These are phyloP conservation scores for Backusella australiensis DNA, from an alignment of 192 early-diverging fungal genomes.

Conservation along the genomic window DNA sequence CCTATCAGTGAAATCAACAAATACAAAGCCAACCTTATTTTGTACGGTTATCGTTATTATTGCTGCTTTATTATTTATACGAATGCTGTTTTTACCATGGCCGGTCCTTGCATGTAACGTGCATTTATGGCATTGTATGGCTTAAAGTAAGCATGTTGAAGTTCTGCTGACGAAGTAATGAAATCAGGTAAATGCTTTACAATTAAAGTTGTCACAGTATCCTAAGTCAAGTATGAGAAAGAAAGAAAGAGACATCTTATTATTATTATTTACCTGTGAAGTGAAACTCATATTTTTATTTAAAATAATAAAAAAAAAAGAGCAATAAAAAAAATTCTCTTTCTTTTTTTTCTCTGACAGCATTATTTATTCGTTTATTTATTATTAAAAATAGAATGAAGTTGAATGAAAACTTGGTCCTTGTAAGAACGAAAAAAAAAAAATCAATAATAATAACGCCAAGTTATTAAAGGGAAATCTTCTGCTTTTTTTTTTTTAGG, in stretches of 20 bases:
- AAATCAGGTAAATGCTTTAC: conserved; percentile 21
- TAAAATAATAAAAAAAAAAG: background rate
- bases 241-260: no score
- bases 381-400: conserved; percentile 13
- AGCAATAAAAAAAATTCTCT: conserved; percentile 8
- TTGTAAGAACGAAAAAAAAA: conserved; percentile 20
- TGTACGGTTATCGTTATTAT: background rate
- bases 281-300: conserved; percentile 4
- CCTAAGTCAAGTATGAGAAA: background rate
- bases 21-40: conserved; percentile 35
- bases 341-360: background rate
- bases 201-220: conserved; percentile 17
- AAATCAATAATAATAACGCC: background rate
- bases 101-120: conserved; percentile 13
- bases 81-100: conserved; percentile 16
- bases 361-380: background rate
- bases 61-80: background rate
- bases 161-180: background rate
- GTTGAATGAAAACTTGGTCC: conserved; percentile 30
- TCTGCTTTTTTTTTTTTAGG: conserved; percentile 30
- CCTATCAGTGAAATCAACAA: conserved; percentile 40
- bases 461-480: background rate
- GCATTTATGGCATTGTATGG: conserved; percentile 16
- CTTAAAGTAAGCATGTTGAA: conserved; percentile 4
- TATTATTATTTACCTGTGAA: background rate